Evolutionary conservation across 345 rosid species (phyloP).

Genomic region (Punica granatum): DNA sequence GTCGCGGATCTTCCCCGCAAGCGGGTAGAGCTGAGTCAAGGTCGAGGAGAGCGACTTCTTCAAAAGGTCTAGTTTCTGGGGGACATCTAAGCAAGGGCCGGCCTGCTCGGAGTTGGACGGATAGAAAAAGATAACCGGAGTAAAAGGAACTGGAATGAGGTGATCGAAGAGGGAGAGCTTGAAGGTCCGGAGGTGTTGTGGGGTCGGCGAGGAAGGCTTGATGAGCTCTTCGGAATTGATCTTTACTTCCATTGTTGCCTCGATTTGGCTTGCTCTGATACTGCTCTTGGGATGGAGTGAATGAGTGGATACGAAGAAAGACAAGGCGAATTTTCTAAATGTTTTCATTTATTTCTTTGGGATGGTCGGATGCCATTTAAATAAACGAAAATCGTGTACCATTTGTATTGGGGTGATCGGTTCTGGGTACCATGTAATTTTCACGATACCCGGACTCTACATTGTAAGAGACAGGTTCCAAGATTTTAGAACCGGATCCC

Average conservation of each 20-base stretch:
- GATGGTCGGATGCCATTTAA: too few species aligned
- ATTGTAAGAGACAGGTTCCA: too few species aligned
- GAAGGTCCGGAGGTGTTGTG: conserved; percentile 22
- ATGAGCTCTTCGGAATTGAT: conserved; percentile 22
- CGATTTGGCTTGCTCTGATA: too few species aligned
- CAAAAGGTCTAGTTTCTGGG: conserved; percentile 6
- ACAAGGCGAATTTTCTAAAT: too few species aligned
- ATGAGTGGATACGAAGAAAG: too few species aligned
- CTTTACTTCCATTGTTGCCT: conserved; percentile 27
- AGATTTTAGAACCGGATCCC: too few species aligned
- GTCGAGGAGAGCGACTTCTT: conserved; percentile 28
- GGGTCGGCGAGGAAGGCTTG: conserved; percentile 33
- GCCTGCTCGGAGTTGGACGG: background rate
- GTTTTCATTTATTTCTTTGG: too few species aligned
- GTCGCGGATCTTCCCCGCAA: conserved; percentile 21
- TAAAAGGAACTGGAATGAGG: conserved; percentile 15
- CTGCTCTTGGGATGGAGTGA: background rate
- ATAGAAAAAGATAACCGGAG: conserved; percentile 27
- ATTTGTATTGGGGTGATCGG: too few species aligned
- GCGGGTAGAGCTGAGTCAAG: conserved; percentile 25
- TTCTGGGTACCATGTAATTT: too few species aligned
- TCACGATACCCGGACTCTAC: too few species aligned
- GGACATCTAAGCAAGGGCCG: background rate
- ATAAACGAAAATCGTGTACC: too few species aligned
- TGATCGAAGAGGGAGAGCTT: conserved; percentile 36